Evolutionary conservation across 495 filamentous ascomycete genomes (phyloP), one percentile per base, ranked within the genome.

Genomic region (Aspergillus bridgeri): DNA sequence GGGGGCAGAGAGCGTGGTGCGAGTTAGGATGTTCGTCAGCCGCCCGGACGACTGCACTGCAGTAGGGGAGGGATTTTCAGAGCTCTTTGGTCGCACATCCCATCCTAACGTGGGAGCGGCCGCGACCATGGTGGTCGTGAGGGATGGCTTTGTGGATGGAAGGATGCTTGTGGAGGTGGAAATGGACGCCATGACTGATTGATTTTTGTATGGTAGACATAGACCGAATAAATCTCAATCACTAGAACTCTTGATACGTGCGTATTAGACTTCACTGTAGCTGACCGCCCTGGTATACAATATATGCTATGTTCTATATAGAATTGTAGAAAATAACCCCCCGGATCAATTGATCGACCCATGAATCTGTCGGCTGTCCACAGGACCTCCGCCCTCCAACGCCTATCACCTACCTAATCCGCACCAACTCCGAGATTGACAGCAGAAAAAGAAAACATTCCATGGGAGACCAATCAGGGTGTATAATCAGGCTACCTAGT

Each of bases 91-190:
- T 1, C 64, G 64, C 43, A 38, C 61, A 3, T 62, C 63, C 18
- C 57, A 63, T 27, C 57, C 61, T 5, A 65, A 56, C 21, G 49
- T 74, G 19, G 72, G 75, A 13, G 69, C 74, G 4, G 75, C 69
- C 17, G 74, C 75, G 15, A 79, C 68, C 13, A 77, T 79, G 74
- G 65, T 80, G 62, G 69, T 74, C 25, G 70, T 75, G 6, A 60
- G 67, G 8, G 64, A 63, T 54, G 74, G 76, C 2, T 74, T 80
- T 56, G 69, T 79, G 4, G 69, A 79, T 59, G 60, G 70, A 56
- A 65, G 67, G n/a, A 79, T 81, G 72, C 65, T 75, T 25, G 75
- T 76, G 19, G 76, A 79, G 57, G 67, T 81, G 50, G 77, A 77
- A 51, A 69, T 74, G 20, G 75, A 79, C 69, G 78, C 75, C 20